A percentile compares a stretch with the other conserved stretches of the same genome.
These are phyloP conservation scores for Solidago caesia DNA, from an alignment of 129 eudicot species.

Conservation along the genomic window DNA sequence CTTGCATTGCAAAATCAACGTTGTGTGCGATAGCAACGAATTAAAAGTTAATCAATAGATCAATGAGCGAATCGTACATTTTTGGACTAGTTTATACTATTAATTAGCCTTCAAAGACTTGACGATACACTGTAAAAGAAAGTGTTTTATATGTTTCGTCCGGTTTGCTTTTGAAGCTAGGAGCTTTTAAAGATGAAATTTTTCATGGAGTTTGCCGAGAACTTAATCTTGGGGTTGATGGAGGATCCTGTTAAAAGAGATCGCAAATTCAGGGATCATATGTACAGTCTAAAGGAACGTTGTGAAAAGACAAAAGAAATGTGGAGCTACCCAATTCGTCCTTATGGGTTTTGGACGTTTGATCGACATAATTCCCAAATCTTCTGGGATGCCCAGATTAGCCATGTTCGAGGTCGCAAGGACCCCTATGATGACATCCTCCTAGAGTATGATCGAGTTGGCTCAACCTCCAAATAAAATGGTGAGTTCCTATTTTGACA, in stretches of 20 bases:
- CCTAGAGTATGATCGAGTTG: conserved; percentile 26
- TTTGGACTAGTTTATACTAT: too few relatives aligned
- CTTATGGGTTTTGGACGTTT: conserved; percentile 81
- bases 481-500: conserved; percentile 23
- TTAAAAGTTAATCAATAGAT: too few relatives aligned
- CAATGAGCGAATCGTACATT: too few relatives aligned
- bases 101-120: too few relatives aligned
- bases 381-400: conserved; percentile 78
- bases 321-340: conserved; percentile 67
- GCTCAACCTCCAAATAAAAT: conserved; percentile 20
- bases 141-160: background rate
- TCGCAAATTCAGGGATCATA: conserved; percentile 65
- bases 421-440: conserved; percentile 80
- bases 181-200: conserved; percentile 45
- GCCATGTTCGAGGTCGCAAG: conserved; percentile 69
- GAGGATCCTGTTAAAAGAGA: conserved; percentile 81
- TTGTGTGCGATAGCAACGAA: too few relatives aligned
- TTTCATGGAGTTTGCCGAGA: conserved; percentile 73
- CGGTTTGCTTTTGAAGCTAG: background rate
- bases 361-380: conserved; percentile 77
- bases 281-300: conserved; percentile 48
- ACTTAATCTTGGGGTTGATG: conserved; percentile 61
- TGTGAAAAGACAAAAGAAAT: conserved; percentile 66
- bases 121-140: background rate
- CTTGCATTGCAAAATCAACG: too few relatives aligned